Evolutionary conservation across 441 rosid species (phyloP).

Genomic region (Populus hybrid): DNA sequence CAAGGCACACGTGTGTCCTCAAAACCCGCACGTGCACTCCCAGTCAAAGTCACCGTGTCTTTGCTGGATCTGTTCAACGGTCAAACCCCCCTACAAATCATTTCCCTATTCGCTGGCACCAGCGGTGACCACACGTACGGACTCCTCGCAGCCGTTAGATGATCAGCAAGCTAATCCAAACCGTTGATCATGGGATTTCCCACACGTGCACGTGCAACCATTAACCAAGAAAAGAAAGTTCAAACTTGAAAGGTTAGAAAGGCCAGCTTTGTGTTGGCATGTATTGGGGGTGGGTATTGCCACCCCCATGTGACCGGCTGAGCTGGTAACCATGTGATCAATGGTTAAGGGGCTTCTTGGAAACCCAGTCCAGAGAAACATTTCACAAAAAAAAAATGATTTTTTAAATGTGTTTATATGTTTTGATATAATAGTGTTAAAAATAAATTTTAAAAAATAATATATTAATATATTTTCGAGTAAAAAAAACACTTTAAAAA

Average conservation of each 20-base stretch:
- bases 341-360: constrained; percentile 23
- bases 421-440: too few species aligned
- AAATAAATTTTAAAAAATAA: too few species aligned
- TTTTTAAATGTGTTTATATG: too few species aligned
- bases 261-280: constrained; percentile 18
- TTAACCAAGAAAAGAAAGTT: constrained; percentile 22
- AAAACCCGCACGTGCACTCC: constrained; percentile 37
- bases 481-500: too few species aligned
- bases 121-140: constrained; percentile 23
- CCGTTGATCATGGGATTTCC: constrained; percentile 16
- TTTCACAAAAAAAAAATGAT: too few species aligned
- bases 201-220: constrained; percentile 43
- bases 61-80: constrained; percentile 39
- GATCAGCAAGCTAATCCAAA: too few species aligned
- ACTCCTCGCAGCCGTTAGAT: constrained; percentile 26
- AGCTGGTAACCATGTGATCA: constrained; percentile 67
- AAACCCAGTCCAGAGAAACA: too few species aligned
- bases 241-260: background rate
- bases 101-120: constrained; percentile 24
- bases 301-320: constrained; percentile 48
- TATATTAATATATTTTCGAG: too few species aligned
- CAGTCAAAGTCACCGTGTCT: constrained; percentile 39
- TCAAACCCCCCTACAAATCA: constrained; percentile 30
- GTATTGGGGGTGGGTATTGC: constrained; percentile 18
- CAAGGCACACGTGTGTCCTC: constrained; percentile 44